Evolutionary conservation across 2,329 filamentous ascomycete genomes (phyloP), one percentile per base, ranked within the genome.

Genomic region (Ceratocystis eucalypticola): DNA sequence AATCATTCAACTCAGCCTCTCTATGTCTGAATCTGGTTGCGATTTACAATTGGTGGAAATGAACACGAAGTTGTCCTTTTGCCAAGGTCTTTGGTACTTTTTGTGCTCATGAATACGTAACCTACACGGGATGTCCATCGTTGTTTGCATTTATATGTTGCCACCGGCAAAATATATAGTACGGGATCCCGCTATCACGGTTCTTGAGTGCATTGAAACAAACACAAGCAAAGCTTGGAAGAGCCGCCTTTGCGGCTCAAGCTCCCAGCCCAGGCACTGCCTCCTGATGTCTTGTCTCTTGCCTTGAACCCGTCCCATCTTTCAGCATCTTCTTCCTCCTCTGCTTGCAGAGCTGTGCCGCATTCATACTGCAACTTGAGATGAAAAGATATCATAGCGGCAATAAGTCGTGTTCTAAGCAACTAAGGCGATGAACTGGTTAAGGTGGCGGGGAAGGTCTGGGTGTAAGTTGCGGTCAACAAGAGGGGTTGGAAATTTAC

Each of bases 401-500:
- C 10, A 8, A 33, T 33, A n/a, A 8, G 8, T n/a, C 17, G n/a
- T 3, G 30, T 57, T n/a, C 50, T 12, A 44, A 44, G 44, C 41
- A 61, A 45, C 20, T 17, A 20, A 50, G 5, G 6, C 25, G 3
- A 30, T n/a, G 28, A 15, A 7, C 53, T 28, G 17, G 10, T 33
- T 17, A 8, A 57, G 53, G 53, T 59, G 53, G 53, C 53, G 53
- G 53, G 53, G 53, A 30, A 59, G 50, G 50, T 61, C 53, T 28
- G 50, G 22, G 30, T 55, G 64, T 46, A 65, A 61, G 53, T 65
- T 65, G 53, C 37, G 33, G 64, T 65, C 37, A 46, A 33, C 3
- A 41, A 12, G 53, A 6, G 6, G 17, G 25, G 22, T 33, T 10
- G 37, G 10, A 25, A 25, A 20, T 2, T 44, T 1, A 59, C 12